Percentiles rank a stretch among this genome's conserved stretches.
Evolutionary conservation across 768 basidiomycete species (phyloP).

Genomic region (Boletus rex-veris): DNA sequence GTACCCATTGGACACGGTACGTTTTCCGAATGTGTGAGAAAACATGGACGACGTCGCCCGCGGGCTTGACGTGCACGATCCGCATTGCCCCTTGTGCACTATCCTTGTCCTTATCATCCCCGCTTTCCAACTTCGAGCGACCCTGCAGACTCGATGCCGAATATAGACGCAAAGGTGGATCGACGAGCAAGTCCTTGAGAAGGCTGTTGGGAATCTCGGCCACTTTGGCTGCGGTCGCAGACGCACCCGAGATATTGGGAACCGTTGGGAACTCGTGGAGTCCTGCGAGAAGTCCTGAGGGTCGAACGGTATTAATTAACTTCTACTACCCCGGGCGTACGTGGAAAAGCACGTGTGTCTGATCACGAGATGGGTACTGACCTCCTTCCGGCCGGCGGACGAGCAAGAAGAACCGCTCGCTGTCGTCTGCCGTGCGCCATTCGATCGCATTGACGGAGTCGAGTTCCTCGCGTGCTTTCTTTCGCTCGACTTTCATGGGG

Average conservation of each 20-base stretch:
- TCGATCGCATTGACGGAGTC: conserved; percentile 86
- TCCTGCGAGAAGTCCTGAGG: conserved; percentile 81
- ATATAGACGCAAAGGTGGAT: conserved; percentile 21
- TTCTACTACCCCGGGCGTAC: background rate
- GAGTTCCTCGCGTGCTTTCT: conserved; percentile 79
- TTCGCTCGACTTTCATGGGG: conserved; percentile 83
- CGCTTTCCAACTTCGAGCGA: background rate
- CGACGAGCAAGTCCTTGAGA: conserved; percentile 39
- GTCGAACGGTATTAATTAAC: conserved; percentile 2
- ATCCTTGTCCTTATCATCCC: background rate
- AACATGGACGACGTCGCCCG: conserved; percentile 69
- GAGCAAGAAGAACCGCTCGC: conserved; percentile 65
- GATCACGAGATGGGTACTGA: conserved; percentile 30
- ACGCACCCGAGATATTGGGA: conserved; percentile 45
- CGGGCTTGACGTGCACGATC: conserved; percentile 47
- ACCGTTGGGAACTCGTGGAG: conserved; percentile 82
- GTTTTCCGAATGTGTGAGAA: conserved; percentile 93
- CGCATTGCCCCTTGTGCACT: conserved; percentile 11
- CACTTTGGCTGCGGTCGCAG: conserved; percentile 35
- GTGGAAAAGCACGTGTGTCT: background rate
- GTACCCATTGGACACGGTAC: conserved; percentile 70
- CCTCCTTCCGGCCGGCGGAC: conserved; percentile 82
- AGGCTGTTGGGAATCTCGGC: conserved; percentile 34
- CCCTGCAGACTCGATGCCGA: conserved; percentile 2
- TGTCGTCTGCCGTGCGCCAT: conserved; percentile 47